A percentile compares a stretch with the other conserved stretches of the same genome.
Conservation (phyloP, 2,329 filamentous ascomycete genomes). For the Cyphellophora europaea region DNA sequence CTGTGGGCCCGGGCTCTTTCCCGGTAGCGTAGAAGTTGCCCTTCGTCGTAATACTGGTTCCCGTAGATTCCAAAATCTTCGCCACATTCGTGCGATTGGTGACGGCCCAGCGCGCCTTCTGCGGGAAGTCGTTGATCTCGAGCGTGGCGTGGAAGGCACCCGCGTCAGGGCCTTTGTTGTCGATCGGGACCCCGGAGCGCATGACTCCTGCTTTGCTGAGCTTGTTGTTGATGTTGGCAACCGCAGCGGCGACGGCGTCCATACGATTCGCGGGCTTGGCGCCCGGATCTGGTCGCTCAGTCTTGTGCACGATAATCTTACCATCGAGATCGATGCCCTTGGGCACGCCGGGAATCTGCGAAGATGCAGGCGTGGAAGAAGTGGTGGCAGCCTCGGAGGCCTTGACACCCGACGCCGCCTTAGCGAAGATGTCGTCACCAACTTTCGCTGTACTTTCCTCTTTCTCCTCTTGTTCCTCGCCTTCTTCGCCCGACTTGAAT, state of each 20-base stretch:
- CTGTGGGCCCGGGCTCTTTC: slow-evolving; percentile 65
- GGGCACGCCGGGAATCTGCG: slow-evolving; percentile 34
- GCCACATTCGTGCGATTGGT: slow-evolving; percentile 97
- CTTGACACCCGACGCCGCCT: slow-evolving; percentile 56
- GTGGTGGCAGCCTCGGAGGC: slow-evolving; percentile 48
- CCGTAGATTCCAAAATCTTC: slow-evolving; percentile 91
- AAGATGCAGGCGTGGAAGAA: slow-evolving; percentile 25
- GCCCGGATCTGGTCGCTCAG: slow-evolving; percentile 44
- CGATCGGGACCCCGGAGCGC: slow-evolving; percentile 84
- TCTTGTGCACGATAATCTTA: slow-evolving; percentile 65
- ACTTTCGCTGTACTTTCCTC: slow-evolving; percentile 63
- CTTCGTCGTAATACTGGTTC: slow-evolving; percentile 95
- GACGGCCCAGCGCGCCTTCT: slow-evolving; percentile 97
- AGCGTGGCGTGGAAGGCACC: slow-evolving; percentile 94
- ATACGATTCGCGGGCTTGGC: slow-evolving; percentile 52
- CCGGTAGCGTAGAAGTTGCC: slow-evolving; percentile 78
- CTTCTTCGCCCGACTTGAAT: slow-evolving; percentile 82
- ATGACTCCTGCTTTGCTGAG: slow-evolving; percentile 83
- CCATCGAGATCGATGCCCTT: slow-evolving; percentile 54
- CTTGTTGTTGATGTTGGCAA: slow-evolving; percentile 81
- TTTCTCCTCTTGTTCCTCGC: slow-evolving; percentile 59
- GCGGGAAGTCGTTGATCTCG: slow-evolving; percentile 97
- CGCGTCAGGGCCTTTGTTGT: slow-evolving; percentile 96
- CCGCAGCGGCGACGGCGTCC: slow-evolving; percentile 82
- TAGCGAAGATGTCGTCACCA: slow-evolving; percentile 43